Base-by-base conservation (phyloP, 2,329 filamentous ascomycete species). In the Calonectria pseudoturangicola region DNA sequence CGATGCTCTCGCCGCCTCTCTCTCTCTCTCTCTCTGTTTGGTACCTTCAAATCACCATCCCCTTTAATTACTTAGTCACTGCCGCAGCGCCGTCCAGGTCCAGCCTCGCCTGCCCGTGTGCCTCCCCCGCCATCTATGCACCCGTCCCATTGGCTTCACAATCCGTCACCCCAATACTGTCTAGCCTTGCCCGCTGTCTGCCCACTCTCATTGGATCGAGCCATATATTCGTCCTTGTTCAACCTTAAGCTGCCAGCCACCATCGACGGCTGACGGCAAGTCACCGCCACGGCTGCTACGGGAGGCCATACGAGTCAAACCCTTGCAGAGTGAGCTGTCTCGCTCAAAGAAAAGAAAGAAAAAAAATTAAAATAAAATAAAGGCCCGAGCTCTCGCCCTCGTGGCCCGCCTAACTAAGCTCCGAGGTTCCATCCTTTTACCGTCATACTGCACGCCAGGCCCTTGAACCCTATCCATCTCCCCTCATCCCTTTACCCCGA, bases 401-500 rank as follows among this genome's bases (percentile, higher is more conserved):
- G 39, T 63, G 58, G 39, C 41, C 58, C 54, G 54, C 54, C 27
- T n/a, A 41, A 60, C 27, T 33, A n/a, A 33, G 50, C 27, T 16
- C 41, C 58, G 10, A 63, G 58, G 41, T 47, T 47, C 58, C 58
- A 47, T 63, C 58, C 39, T 13, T 41, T 63, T 63, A 36, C 58
- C 41, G 21, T 33, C 36, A 41, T 27, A n/a, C 36, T 60, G 54
- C 54, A 60, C 54, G 58, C 41, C 58, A 47, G 58, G 47, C 13
- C 2, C 39, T 43, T 33, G 41, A 25, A 27, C 13, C 27, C 28
- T 13, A 33, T 33, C 50, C 39, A 39, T 16, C 25, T 63, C 58
- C 27, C 58, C 27, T 47, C 36, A 60, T 41, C 54, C 54, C 33
- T 48, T 41, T 13, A 28, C 54, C 4, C 33, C 39, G 25, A 60